Conservation (phyloP, 2,329 filamentous ascomycete species). For the Colletotrichum endophyticum region DNA sequence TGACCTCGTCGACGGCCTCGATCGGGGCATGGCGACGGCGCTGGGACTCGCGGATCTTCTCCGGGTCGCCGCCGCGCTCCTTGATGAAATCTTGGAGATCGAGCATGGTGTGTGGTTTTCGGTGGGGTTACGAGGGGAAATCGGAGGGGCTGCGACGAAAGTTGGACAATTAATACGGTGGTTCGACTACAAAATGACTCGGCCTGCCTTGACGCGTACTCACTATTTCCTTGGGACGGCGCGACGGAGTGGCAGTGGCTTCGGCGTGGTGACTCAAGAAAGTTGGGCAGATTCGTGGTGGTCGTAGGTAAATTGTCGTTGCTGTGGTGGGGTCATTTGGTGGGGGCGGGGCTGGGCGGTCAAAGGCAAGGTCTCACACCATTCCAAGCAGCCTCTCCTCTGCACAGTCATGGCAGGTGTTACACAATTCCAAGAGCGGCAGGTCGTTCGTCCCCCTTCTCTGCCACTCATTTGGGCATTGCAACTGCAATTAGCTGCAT, state of each 20-base stretch:
- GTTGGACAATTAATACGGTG: not conserved
- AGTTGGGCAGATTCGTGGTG: not conserved
- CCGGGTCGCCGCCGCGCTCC: conserved; percentile 89
- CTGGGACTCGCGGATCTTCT: conserved; percentile 92
- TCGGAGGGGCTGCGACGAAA: not conserved
- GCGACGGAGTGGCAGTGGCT: not conserved
- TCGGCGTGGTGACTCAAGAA: conserved; percentile 15
- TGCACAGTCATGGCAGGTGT: not conserved
- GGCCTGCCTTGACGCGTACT: not conserved
- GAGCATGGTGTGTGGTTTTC: conserved; percentile 57
- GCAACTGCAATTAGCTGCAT: not conserved
- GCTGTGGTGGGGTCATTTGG: conserved; percentile 20
- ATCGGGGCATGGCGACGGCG: conserved; percentile 80
- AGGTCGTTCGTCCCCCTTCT: not conserved
- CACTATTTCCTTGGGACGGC: conserved; percentile 2
- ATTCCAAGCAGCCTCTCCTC: not conserved
- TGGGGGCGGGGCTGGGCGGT: conserved; percentile 22
- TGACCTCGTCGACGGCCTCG: conserved; percentile 89
- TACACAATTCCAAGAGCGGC: not conserved
- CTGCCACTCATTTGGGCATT: not conserved
- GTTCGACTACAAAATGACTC: not conserved
- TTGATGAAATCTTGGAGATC: conserved; percentile 80
- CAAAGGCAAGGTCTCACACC: conserved; percentile 11
- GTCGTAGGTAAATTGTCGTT: conserved; percentile 18
- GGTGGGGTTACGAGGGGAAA: not conserved